A percentile compares a stretch with the other conserved stretches of the same genome.
phyloP scores from a whole-genome alignment of 2,329 filamentous ascomycete species.

The Bimuria novae-zelandiae region DNA sequence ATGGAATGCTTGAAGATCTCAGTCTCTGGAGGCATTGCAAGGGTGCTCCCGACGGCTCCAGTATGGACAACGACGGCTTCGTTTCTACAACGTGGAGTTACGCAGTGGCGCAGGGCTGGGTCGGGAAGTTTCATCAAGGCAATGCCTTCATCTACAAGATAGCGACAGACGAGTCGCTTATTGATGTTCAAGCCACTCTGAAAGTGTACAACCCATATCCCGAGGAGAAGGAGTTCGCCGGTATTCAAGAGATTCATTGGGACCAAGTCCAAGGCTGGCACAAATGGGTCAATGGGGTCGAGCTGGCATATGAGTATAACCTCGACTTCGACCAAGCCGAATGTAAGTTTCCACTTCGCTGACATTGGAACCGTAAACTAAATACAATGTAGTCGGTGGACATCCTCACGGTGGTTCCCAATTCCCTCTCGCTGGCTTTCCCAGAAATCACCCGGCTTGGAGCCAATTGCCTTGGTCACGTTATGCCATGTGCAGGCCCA shows the following conservation, averaged over 20 bases:
- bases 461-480: not conserved
- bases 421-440: slow-evolving; percentile 3
- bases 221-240: slow-evolving; percentile 1
- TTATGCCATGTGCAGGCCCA: not conserved
- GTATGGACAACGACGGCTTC: not conserved
- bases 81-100: not conserved
- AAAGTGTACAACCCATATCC: not conserved
- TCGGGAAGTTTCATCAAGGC: not conserved
- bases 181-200: slow-evolving; percentile 6
- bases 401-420: not conserved
- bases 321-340: not conserved
- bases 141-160: not conserved
- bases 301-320: not conserved
- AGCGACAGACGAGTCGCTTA: not conserved
- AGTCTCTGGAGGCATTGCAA: slow-evolving; percentile 4
- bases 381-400: not conserved
- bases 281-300: not conserved
- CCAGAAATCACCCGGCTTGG: not conserved
- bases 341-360: not conserved
- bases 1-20: not conserved
- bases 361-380: not conserved
- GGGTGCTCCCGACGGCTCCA: not conserved
- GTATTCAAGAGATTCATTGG: not conserved
- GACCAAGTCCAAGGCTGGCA: slow-evolving; percentile 1
- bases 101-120: not conserved